A percentile compares a stretch with the other conserved stretches of the same genome.
These are phyloP conservation scores for Claviceps arundinis DNA, from an alignment of 2,329 filamentous ascomycete species.

Conservation along the genomic window DNA sequence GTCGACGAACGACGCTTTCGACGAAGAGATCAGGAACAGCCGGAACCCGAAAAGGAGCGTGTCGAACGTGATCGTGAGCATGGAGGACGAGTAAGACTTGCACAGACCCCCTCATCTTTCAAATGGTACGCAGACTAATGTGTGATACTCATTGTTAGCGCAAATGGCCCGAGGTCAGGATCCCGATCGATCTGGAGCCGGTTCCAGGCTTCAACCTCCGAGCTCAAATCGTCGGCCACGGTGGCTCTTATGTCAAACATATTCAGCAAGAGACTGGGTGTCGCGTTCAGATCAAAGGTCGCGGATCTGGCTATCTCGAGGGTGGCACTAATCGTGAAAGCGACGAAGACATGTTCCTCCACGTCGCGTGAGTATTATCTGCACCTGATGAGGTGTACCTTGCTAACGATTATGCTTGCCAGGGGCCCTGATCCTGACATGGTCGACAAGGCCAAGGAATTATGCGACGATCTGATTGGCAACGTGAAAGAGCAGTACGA, in stretches of 20 bases:
- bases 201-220: slow-evolving; percentile 91
- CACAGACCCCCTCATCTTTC: not conserved
- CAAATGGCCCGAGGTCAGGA: slow-evolving; percentile 97
- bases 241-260: slow-evolving; percentile 92
- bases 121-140: not conserved
- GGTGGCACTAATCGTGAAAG: slow-evolving; percentile 77
- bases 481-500: slow-evolving; percentile 88
- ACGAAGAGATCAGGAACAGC: slow-evolving; percentile 63
- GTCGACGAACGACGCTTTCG: slow-evolving; percentile 91
- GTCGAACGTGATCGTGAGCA: slow-evolving; percentile 54
- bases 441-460: slow-evolving; percentile 74
- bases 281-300: slow-evolving; percentile 95
- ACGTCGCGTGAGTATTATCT: slow-evolving; percentile 62
- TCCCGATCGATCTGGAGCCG: slow-evolving; percentile 80
- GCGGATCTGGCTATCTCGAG: slow-evolving; percentile 88
- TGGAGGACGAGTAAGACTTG: slow-evolving; percentile 52
- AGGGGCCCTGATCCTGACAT: slow-evolving; percentile 79
- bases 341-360: slow-evolving; percentile 92
- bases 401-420: slow-evolving; percentile 4
- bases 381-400: not conserved
- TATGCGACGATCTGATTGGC: slow-evolving; percentile 75
- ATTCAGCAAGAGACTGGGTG: slow-evolving; percentile 93
- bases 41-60: slow-evolving; percentile 59
- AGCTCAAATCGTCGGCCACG: slow-evolving; percentile 89
- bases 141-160: slow-evolving; percentile 41